Conservation (phyloP, 139 green algal genomes). For the Closterium sp. region DNA sequence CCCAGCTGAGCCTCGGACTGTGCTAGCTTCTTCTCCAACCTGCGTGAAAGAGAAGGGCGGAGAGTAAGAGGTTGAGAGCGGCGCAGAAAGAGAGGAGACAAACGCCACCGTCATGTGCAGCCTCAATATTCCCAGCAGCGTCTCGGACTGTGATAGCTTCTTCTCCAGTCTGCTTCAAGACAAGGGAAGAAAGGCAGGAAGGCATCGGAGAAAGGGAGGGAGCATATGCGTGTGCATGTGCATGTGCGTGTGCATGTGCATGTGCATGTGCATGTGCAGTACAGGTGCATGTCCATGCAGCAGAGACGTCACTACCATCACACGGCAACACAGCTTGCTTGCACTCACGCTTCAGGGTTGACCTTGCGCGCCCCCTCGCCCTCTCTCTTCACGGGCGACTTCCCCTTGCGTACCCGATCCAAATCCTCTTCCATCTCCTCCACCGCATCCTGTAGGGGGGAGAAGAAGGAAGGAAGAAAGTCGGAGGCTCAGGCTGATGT, state of each 20-base stretch:
- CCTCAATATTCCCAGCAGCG: conserved; percentile 50
- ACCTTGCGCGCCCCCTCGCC: conserved; percentile 5
- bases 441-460: not conserved
- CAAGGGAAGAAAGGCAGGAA: not conserved
- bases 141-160: conserved; percentile 25
- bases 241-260: not conserved
- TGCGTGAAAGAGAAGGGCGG: not conserved
- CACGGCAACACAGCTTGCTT: too few species aligned
- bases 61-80: not conserved
- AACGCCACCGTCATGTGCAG: too few species aligned
- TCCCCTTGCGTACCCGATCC: conserved; percentile 18
- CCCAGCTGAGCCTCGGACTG: not conserved
- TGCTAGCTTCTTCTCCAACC: conserved; percentile 36
- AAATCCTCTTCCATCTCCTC: conserved; percentile 42
- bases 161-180: conserved; percentile 3
- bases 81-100: not conserved
- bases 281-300: not conserved
- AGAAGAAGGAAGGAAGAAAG: not conserved
- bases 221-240: not conserved
- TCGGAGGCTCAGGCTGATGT: too few species aligned
- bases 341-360: conserved; percentile 15
- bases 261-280: too few species aligned
- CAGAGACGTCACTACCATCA: not conserved
- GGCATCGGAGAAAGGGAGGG: not conserved
- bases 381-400: conserved; percentile 31